Evolutionary conservation across 768 basidiomycete genomes (phyloP), one percentile per base, ranked within the genome.

Genomic region (Phaffia australis): DNA sequence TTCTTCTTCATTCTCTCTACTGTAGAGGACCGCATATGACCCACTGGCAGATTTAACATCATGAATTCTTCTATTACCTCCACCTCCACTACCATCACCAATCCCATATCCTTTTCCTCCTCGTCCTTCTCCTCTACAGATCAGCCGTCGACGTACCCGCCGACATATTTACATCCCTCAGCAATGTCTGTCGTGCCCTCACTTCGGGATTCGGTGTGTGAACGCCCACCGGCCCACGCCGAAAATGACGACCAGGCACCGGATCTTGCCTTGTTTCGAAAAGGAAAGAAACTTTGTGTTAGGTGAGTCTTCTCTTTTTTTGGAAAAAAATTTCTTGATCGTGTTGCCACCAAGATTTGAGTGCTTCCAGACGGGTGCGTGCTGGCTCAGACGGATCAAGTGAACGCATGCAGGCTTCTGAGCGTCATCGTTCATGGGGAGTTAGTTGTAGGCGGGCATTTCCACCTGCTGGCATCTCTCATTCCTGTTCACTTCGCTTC

Each of bases 251-350:
- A 42, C 50, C 30, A 58, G 7, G 55, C 54, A 32, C 54, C 51
- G 1, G 65, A 67, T 56, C 60, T 69, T 48, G 67, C 62, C 3
- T 58, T 69, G 48, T 69, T 69, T 47, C 29, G 67, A 1, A 47
- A 63, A 51, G 67, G 67, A 9, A 63, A 63, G 35, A 63, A 64
- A 46, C 63, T 69, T 5, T 69, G 67, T 46, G 61, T 69, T 46
- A 57, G 67, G 67, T 67, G 54, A 42, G 60, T 67, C 48, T 49
- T 48, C 49, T 14, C 30, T 15, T 1, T 4, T 21, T 5, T 27
- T 5, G 0, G 21, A 52, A 51, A 32, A 15, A 19, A 16, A 51
- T 25, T 15, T 7, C 15, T 50, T 49, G 23, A 21, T 9, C 9
- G 54, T 11, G 54, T 8, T 23, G 14, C n/a, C 9, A 9, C 54